Evolutionary conservation across 108 stramenopile genomes (phyloP).

Genomic region (Discostella stelligeroides): DNA sequence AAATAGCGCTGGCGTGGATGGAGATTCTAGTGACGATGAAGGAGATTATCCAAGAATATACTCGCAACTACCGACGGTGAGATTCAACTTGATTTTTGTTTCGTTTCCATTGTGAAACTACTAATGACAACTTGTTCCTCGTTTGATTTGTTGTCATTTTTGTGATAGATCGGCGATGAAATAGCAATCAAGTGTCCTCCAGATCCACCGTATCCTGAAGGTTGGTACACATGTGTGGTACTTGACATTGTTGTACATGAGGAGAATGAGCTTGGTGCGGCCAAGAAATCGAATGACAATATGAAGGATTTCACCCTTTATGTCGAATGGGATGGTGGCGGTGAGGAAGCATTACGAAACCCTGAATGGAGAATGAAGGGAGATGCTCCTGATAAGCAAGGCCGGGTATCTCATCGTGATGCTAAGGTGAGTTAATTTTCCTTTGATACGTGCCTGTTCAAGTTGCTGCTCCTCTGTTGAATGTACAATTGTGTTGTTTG

Average conservation of each 20-base stretch:
- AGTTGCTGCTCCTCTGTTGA: not conserved
- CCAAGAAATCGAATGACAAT: slow-evolving; percentile 19
- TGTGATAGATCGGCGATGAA: slow-evolving; percentile 40
- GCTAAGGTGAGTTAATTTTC: slow-evolving; percentile 26
- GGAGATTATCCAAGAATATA: slow-evolving; percentile 9
- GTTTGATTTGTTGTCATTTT: slow-evolving; percentile 8
- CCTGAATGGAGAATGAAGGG: slow-evolving; percentile 55
- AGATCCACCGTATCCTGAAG: slow-evolving; percentile 45
- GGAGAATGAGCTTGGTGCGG: slow-evolving; percentile 11
- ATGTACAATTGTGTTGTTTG: not conserved
- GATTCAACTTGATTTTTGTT: slow-evolving; percentile 6
- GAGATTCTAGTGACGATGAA: slow-evolving; percentile 15
- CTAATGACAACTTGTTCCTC: not conserved
- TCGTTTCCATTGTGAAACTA: not conserved
- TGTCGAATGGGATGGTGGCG: slow-evolving; percentile 47
- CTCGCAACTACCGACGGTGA: slow-evolving; percentile 18
- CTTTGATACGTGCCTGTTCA: too few relatives aligned
- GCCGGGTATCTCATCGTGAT: slow-evolving; percentile 47
- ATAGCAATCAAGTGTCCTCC: slow-evolving; percentile 44
- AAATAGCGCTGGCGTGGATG: slow-evolving; percentile 13
- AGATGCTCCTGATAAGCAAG: slow-evolving; percentile 51
- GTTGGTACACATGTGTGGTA: slow-evolving; percentile 44
- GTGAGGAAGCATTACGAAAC: slow-evolving; percentile 39
- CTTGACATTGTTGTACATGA: slow-evolving; percentile 33
- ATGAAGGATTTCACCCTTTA: slow-evolving; percentile 34